Evolutionary conservation across 148 eudicot genomes (phyloP).

Genomic region (Diospyros kaki): DNA sequence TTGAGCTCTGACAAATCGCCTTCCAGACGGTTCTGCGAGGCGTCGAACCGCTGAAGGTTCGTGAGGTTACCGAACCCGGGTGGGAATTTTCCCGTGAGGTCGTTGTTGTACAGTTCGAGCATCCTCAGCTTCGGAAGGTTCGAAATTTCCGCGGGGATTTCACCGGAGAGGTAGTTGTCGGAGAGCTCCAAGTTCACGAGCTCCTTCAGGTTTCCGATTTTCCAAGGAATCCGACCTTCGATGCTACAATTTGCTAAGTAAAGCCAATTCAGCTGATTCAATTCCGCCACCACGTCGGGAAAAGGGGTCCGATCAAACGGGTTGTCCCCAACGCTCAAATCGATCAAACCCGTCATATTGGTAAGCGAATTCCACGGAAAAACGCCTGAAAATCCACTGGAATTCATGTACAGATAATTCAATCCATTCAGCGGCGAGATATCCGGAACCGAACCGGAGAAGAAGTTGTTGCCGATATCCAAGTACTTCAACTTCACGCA

Average conservation of each 20-base stretch:
- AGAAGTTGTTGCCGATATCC: constrained; percentile 69
- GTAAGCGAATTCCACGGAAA: constrained; percentile 69
- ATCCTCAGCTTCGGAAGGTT: constrained; percentile 58
- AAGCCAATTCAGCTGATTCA: constrained; percentile 40
- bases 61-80: constrained; percentile 58
- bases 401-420: constrained; percentile 42
- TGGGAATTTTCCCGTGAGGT: constrained; percentile 59
- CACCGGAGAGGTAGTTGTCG: constrained; percentile 42
- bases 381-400: constrained; percentile 51
- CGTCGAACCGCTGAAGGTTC: constrained; percentile 54
- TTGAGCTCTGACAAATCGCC: constrained; percentile 69
- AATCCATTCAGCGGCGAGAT: constrained; percentile 39
- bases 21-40: constrained; percentile 42
- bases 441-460: constrained; percentile 56
- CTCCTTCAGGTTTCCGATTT: constrained; percentile 54
- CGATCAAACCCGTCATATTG: constrained; percentile 41
- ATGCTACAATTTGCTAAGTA: constrained; percentile 75
- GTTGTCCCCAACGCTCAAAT: constrained; percentile 72
- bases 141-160: constrained; percentile 59
- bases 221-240: constrained; percentile 53
- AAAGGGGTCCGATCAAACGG: constrained; percentile 42
- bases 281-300: constrained; percentile 34
- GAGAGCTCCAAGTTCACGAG: constrained; percentile 52
- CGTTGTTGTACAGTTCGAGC: constrained; percentile 59
- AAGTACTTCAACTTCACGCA: constrained; percentile 51